Evolutionary conservation across 257 asterid genomes (phyloP).

Genomic region (Fraxinus excelsior): DNA sequence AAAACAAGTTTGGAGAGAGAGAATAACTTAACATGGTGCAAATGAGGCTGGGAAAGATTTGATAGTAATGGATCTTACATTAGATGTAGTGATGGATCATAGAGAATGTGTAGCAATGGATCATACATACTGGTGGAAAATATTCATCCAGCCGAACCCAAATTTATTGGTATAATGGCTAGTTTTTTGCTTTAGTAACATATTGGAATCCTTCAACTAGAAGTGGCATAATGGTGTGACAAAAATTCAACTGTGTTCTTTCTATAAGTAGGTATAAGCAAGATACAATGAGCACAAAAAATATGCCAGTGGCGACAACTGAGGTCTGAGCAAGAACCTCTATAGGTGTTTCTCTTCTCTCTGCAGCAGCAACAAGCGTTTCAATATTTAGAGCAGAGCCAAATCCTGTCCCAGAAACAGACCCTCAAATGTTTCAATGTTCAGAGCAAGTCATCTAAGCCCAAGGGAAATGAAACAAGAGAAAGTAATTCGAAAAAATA

Average conservation of each 20-base stretch:
- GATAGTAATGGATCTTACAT: no score
- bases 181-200: not conserved
- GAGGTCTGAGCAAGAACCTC: constrained; percentile 58
- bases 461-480: constrained; percentile 5
- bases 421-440: constrained; percentile 14
- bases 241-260: constrained; percentile 1
- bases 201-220: not conserved
- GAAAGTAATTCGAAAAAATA: constrained; percentile 9
- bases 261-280: constrained; percentile 5
- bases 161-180: no score
- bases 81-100: no score
- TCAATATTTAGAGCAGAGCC: constrained; percentile 98
- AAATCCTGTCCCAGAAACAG: constrained; percentile 54
- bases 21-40: no score
- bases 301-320: not conserved
- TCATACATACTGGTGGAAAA: no score
- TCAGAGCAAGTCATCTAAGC: constrained; percentile 10
- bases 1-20: no score
- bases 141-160: not conserved
- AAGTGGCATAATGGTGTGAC: not conserved
- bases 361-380: constrained; percentile 98
- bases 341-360: constrained; percentile 89
- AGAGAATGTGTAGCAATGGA: no score
- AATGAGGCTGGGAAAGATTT: no score
- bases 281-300: not conserved